phyloP scores from a whole-genome alignment of 176 grass and related monocot species.

The Avena insularis region DNA sequence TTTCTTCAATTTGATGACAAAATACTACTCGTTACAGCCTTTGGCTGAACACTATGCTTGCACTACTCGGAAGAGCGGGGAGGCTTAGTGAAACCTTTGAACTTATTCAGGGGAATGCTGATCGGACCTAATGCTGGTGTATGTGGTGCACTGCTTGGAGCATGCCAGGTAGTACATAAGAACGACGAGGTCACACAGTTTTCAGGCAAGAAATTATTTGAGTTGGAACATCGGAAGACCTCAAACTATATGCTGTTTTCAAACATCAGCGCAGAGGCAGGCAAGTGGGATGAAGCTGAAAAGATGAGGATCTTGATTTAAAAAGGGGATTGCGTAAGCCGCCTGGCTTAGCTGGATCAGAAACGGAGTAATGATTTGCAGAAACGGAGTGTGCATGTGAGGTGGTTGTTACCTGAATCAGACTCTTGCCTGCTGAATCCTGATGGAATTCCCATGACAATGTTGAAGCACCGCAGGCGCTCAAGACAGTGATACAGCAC shows the following conservation, averaged over 20 bases:
- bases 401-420: background rate
- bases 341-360: constrained; percentile 55
- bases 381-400: background rate
- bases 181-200: constrained; percentile 51
- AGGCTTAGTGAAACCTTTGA: constrained; percentile 51
- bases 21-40: constrained; percentile 37
- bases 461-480: too few relatives aligned
- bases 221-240: constrained; percentile 54
- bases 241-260: constrained; percentile 70
- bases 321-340: constrained; percentile 53
- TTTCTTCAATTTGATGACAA: constrained; percentile 49
- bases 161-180: constrained; percentile 54
- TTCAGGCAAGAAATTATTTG: constrained; percentile 51
- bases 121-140: constrained; percentile 50
- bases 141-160: constrained; percentile 66
- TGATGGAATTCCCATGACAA: background rate
- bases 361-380: constrained; percentile 17
- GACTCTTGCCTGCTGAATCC: background rate
- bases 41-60: constrained; percentile 71
- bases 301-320: constrained; percentile 53
- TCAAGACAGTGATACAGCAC: too few relatives aligned
- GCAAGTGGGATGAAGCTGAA: constrained; percentile 66
- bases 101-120: constrained; percentile 57
- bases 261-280: constrained; percentile 58
- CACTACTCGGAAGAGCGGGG: constrained; percentile 59